Evolutionary conservation across 257 asterid species (phyloP).

Genomic region (Scutellaria galericulata): DNA sequence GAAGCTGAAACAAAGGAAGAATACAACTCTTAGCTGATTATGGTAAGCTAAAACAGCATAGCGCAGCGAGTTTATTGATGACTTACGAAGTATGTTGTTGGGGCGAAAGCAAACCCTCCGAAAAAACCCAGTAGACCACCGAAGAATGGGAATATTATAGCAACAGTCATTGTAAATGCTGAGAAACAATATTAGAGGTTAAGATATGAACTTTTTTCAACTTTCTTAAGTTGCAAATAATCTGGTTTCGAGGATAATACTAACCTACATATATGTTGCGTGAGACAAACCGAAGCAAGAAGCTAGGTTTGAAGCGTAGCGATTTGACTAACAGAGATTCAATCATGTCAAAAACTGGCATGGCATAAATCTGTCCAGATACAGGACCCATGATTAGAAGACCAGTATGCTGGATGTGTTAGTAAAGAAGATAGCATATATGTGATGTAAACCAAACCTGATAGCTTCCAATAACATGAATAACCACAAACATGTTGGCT

Average conservation of each 20-base stretch:
- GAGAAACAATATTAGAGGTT: slow-evolving; percentile 9
- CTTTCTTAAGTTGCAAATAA: background rate
- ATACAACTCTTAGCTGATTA: background rate
- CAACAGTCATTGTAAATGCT: slow-evolving; percentile 31
- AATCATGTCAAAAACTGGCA: slow-evolving; percentile 59
- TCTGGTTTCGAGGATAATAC: slow-evolving; percentile 4
- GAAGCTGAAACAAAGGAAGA: slow-evolving; percentile 52
- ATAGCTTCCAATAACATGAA: slow-evolving; percentile 44
- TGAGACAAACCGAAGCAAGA: slow-evolving; percentile 40
- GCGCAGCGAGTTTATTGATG: background rate
- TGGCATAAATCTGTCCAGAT: slow-evolving; percentile 40
- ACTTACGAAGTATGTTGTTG: slow-evolving; percentile 56
- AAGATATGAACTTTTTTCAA: background rate
- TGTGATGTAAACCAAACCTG: slow-evolving; percentile 25
- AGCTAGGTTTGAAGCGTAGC: slow-evolving; percentile 45
- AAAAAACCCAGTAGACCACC: slow-evolving; percentile 57
- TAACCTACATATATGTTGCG: slow-evolving; percentile 48
- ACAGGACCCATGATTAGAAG: background rate
- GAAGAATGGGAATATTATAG: slow-evolving; percentile 52
- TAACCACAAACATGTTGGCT: slow-evolving; percentile 47
- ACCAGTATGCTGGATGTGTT: background rate
- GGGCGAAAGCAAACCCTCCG: slow-evolving; percentile 57
- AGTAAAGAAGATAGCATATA: background rate
- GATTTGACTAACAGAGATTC: slow-evolving; percentile 52
- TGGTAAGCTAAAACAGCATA: background rate